Percentiles rank a stretch among this genome's conserved stretches.
Evolutionary conservation across 2,329 filamentous ascomycete genomes (phyloP).

Genomic region (Pseudogymnoascus sp.): DNA sequence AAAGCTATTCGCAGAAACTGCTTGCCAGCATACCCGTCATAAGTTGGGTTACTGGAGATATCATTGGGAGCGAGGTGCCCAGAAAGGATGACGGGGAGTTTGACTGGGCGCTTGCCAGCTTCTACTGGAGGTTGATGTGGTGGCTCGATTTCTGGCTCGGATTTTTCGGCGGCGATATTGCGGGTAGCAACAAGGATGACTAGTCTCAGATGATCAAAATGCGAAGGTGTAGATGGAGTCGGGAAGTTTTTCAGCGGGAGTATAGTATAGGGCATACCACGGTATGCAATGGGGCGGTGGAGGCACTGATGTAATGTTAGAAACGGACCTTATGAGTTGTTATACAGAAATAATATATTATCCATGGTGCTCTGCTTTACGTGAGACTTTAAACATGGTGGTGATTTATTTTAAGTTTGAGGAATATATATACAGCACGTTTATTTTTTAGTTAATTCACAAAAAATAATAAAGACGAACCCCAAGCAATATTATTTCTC

Average conservation of each 20-base stretch:
- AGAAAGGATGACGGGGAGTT: constrained; percentile 67
- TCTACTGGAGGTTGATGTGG: constrained; percentile 63
- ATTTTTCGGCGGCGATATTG: constrained; percentile 53
- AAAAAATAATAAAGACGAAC: constrained; percentile 35
- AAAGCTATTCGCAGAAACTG: constrained; percentile 56
- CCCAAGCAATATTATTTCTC: constrained; percentile 38
- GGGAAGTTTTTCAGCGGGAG: constrained; percentile 4
- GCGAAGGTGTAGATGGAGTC: not conserved
- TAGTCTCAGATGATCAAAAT: constrained; percentile 24
- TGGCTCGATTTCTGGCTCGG: constrained; percentile 53
- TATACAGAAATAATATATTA: not conserved
- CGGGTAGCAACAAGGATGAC: constrained; percentile 52
- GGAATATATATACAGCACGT: not conserved
- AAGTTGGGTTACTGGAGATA: constrained; percentile 61
- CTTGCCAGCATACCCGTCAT: constrained; percentile 61
- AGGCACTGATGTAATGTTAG: not conserved
- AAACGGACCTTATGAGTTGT: not conserved
- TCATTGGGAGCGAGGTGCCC: constrained; percentile 71
- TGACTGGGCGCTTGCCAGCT: constrained; percentile 61
- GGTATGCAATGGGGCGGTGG: not conserved
- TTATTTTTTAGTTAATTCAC: not conserved
- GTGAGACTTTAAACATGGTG: not conserved
- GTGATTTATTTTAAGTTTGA: not conserved
- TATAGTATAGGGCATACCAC: not conserved
- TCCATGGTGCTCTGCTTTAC: not conserved